Conservation (phyloP, 2,329 filamentous ascomycete species). For the Neonectria ditissima region DNA sequence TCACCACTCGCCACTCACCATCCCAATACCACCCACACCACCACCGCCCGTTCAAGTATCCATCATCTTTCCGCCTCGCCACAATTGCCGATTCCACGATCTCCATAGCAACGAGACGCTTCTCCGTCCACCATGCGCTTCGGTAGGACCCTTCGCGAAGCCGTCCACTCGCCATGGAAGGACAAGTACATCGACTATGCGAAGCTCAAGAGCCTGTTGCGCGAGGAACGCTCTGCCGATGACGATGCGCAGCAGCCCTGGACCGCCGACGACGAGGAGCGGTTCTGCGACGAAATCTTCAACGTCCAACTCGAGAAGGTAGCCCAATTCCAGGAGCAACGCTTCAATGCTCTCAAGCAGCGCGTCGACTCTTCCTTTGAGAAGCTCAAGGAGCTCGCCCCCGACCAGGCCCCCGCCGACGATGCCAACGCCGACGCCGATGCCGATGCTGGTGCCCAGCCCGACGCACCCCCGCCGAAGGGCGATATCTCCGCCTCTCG, state of each 20-base stretch:
- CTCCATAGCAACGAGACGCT: constrained; percentile 13
- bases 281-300: constrained; percentile 94
- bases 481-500: constrained; percentile 61
- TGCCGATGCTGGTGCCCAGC: constrained; percentile 30
- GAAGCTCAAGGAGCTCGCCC: constrained; percentile 83
- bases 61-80: constrained; percentile 10
- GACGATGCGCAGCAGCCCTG: constrained; percentile 73
- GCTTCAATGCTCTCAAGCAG: constrained; percentile 69
- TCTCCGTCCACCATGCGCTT: constrained; percentile 77
- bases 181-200: constrained; percentile 95
- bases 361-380: constrained; percentile 69
- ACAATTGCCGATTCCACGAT: constrained; percentile 19
- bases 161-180: constrained; percentile 88
- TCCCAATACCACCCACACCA: constrained; percentile 1
- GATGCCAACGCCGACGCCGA: constrained; percentile 64
- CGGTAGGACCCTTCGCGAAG: constrained; percentile 85
- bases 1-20: neutral
- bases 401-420: constrained; percentile 55
- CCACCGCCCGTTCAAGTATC: constrained; percentile 1
- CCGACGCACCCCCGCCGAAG: constrained; percentile 53
- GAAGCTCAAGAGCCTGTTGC: constrained; percentile 90
- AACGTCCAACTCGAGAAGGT: constrained; percentile 97
- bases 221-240: constrained; percentile 75
- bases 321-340: constrained; percentile 85
- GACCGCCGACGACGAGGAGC: constrained; percentile 94